These are phyloP conservation scores for Rickenella mellea DNA, from an alignment of 768 basidiomycete genomes.

Conservation along the genomic window DNA sequence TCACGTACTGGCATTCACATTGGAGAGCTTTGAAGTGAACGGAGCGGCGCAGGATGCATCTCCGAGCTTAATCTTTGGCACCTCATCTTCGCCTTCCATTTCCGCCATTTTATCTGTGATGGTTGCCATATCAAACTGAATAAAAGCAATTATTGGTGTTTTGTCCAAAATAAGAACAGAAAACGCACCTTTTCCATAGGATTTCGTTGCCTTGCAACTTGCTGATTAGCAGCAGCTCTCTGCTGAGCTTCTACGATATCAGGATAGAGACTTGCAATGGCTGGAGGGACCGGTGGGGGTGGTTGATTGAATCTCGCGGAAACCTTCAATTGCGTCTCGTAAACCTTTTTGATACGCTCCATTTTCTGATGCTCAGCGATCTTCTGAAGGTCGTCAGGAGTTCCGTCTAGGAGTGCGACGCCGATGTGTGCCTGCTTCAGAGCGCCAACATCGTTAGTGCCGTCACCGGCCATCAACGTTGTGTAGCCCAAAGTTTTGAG, in stretches of 20 bases:
- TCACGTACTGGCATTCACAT: conserved; percentile 86
- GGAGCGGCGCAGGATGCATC: conserved; percentile 98
- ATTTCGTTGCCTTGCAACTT: conserved; percentile 64
- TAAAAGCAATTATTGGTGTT: conserved; percentile 14
- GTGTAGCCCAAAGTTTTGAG: conserved; percentile 83
- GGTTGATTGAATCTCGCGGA: conserved; percentile 85
- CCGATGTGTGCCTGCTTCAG: conserved; percentile 98
- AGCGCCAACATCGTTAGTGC: conserved; percentile 97
- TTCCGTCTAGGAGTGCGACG: conserved; percentile 86
- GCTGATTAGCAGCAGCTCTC: conserved; percentile 57
- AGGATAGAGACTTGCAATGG: conserved; percentile 81
- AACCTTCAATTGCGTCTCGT: conserved; percentile 90
- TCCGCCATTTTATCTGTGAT: conserved; percentile 84
- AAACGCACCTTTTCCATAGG: conserved; percentile 79
- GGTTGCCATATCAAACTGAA: conserved; percentile 63
- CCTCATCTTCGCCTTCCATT: conserved; percentile 90
- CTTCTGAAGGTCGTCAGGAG: conserved; percentile 82
- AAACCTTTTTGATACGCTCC: conserved; percentile 93
- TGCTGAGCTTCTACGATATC: conserved; percentile 87
- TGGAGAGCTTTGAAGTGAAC: conserved; percentile 96
- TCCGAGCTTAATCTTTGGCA: conserved; percentile 98
- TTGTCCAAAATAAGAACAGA: background rate
- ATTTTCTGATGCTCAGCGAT: conserved; percentile 87
- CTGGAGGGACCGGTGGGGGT: conserved; percentile 86
- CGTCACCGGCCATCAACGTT: conserved; percentile 98